These are phyloP conservation scores for Hymenoscyphus albidus DNA, from an alignment of 2,329 filamentous ascomycete species.

Conservation along the genomic window DNA sequence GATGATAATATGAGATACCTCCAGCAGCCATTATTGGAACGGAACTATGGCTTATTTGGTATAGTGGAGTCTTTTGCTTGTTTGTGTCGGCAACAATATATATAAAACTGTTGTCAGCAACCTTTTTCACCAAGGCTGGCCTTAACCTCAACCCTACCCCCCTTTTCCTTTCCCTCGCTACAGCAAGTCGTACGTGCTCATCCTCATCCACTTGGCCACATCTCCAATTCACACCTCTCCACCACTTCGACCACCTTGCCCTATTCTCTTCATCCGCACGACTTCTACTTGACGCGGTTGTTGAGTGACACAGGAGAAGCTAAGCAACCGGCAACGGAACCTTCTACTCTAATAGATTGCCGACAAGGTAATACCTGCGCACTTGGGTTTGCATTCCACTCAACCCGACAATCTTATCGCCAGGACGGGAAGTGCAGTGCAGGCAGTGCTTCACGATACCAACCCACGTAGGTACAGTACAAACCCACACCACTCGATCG, in stretches of 20 bases:
- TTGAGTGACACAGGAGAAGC: neutral
- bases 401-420: neutral
- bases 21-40: neutral
- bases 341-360: neutral
- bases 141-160: neutral
- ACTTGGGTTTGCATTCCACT: neutral
- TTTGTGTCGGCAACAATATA: neutral
- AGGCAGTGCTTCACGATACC: neutral
- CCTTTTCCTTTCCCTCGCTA: neutral
- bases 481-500: neutral
- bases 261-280: neutral
- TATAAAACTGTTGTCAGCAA: neutral
- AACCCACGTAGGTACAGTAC: too few relatives aligned
- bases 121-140: neutral
- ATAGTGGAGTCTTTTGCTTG: neutral
- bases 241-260: neutral
- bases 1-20: too few relatives aligned
- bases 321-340: neutral
- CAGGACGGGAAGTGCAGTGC: neutral
- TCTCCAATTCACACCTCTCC: neutral
- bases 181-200: neutral
- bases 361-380: neutral
- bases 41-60: neutral
- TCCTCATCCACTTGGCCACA: too few relatives aligned
- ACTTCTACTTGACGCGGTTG: neutral